Conservation (phyloP, 768 basidiomycete species). For the Coprinopsis strossmayeri region DNA sequence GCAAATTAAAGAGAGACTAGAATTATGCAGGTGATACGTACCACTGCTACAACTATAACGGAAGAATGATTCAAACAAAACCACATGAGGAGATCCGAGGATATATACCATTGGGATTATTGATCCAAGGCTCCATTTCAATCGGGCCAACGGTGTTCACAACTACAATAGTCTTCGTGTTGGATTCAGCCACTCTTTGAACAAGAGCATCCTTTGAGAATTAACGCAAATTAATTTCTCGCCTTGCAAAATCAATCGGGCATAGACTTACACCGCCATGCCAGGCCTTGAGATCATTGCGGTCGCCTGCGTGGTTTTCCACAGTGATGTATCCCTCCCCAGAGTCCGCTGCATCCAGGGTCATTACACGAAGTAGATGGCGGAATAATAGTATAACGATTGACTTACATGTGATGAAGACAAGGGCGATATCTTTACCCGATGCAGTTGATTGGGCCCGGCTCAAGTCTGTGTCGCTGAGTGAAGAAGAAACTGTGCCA, state of each 20-base stretch:
- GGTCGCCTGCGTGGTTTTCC: constrained; percentile 49
- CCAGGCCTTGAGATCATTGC: constrained; percentile 46
- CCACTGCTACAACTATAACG: constrained; percentile 31
- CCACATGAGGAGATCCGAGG: background rate
- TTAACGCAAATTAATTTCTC: no score
- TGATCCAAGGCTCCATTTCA: constrained; percentile 50
- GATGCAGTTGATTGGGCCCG: constrained; percentile 35
- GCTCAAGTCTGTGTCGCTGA: constrained; percentile 44
- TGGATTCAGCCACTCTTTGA: constrained; percentile 43
- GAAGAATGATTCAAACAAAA: background rate
- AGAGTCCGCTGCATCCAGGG: constrained; percentile 25
- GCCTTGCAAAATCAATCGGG: no score
- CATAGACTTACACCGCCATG: constrained; percentile 34
- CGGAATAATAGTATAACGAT: no score
- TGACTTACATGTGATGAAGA: constrained; percentile 42
- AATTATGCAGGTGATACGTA: constrained; percentile 13
- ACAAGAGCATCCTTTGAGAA: constrained; percentile 36
- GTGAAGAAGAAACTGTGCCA: constrained; percentile 36
- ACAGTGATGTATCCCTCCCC: constrained; percentile 41
- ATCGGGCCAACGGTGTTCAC: constrained; percentile 62
- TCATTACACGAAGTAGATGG: background rate
- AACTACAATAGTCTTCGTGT: constrained; percentile 58
- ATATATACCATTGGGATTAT: constrained; percentile 40
- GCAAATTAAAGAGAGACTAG: background rate
- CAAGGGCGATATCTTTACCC: constrained; percentile 44